Conservation (phyloP, 345 rosid genomes). For the Hibiscus trionum region DNA sequence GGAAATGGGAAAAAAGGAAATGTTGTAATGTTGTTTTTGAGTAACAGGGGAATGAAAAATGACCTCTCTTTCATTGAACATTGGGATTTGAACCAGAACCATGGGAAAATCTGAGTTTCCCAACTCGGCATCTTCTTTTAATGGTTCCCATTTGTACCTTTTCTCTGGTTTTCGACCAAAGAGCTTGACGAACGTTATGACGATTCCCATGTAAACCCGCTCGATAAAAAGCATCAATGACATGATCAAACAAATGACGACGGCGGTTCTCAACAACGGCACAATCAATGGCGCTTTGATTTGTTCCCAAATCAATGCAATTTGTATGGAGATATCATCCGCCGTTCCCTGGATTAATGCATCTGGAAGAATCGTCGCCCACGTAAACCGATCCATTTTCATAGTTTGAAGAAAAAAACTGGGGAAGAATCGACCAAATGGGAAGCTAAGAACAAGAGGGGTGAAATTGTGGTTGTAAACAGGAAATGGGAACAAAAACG, state of each 20-base stretch:
- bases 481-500: not conserved
- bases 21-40: not conserved
- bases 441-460: not conserved
- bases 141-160: constrained; percentile 67
- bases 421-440: not conserved
- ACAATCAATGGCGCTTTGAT: constrained; percentile 79
- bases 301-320: constrained; percentile 50
- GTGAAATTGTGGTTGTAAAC: constrained; percentile 1
- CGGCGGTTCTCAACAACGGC: constrained; percentile 51
- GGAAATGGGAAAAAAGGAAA: not conserved
- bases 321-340: constrained; percentile 47
- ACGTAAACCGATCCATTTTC: constrained; percentile 36
- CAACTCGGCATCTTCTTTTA: constrained; percentile 74
- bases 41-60: not conserved
- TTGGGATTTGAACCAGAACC: constrained; percentile 94
- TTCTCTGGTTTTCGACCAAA: constrained; percentile 74
- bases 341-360: constrained; percentile 35
- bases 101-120: constrained; percentile 76
- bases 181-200: constrained; percentile 55
- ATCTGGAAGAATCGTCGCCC: constrained; percentile 33
- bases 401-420: not conserved
- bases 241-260: constrained; percentile 62
- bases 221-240: constrained; percentile 85
- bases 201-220: constrained; percentile 81
- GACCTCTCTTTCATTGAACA: constrained; percentile 96